Percentiles rank a stretch among this genome's conserved stretches.
Conservation (phyloP, 108 stramenopile genomes). For the Fistulifera solaris region DNA sequence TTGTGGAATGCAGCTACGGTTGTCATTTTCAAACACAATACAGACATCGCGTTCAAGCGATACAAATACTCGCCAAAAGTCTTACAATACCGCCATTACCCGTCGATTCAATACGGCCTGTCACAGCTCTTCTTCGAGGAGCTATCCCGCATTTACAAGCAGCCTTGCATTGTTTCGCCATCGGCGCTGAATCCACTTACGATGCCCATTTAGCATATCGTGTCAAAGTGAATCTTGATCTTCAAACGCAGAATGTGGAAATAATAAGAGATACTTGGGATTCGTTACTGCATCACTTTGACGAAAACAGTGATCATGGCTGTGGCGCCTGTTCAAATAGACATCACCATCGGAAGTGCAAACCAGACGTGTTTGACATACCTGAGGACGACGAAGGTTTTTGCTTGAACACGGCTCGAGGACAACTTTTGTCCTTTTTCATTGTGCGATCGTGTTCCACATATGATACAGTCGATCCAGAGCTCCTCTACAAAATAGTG, state of each 20-base stretch:
- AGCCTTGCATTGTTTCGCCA: background rate
- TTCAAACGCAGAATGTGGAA: no score
- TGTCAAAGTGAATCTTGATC: no score
- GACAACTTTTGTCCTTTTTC: slow-evolving; percentile 20
- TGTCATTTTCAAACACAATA: slow-evolving; percentile 35
- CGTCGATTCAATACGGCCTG: background rate
- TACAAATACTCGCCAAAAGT: slow-evolving; percentile 22
- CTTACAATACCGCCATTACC: slow-evolving; percentile 20
- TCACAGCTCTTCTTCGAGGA: background rate
- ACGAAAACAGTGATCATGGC: no score
- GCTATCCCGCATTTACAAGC: background rate
- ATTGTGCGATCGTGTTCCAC: slow-evolving; percentile 9
- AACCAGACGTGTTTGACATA: background rate
- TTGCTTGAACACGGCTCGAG: slow-evolving; percentile 33
- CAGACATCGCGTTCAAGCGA: slow-evolving; percentile 26
- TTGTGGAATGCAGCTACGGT: slow-evolving; percentile 19
- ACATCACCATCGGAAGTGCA: background rate
- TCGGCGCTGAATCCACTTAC: background rate
- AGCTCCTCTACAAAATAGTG: no score
- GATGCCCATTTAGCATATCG: no score
- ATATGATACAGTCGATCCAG: no score
- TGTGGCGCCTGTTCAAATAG: no score
- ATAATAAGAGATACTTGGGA: no score
- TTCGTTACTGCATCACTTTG: no score
- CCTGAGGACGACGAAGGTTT: background rate